phyloP scores from a whole-genome alignment of 805 yeast species.

The Lipomyces yamadae region DNA sequence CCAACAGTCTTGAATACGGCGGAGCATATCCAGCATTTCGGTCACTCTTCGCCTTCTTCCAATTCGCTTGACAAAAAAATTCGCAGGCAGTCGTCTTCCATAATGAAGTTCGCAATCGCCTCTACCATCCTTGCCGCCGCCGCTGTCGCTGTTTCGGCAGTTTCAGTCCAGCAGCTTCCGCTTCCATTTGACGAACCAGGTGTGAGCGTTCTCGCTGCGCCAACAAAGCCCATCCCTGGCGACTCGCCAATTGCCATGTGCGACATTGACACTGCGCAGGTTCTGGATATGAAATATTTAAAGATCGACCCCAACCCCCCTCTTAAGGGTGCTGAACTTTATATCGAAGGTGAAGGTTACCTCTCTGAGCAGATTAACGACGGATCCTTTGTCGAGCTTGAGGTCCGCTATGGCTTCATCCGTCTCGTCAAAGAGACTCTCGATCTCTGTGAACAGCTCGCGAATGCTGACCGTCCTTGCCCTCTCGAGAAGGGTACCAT shows the following conservation, averaged over 20 bases:
- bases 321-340: conserved; percentile 76
- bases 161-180: conserved; percentile 25
- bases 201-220: conserved; percentile 10
- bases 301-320: conserved; percentile 87
- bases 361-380: conserved; percentile 62
- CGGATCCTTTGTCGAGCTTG: conserved; percentile 94
- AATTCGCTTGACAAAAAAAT: background rate
- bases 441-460: conserved; percentile 87
- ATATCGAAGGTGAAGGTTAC: conserved; percentile 74
- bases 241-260: conserved; percentile 83
- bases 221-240: conserved; percentile 74
- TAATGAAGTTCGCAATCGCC: conserved; percentile 16
- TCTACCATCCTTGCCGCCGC: conserved; percentile 18
- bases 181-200: conserved; percentile 22
- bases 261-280: conserved; percentile 66
- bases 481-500: conserved; percentile 77
- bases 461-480: conserved; percentile 82
- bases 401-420: conserved; percentile 90
- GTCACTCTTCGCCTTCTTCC: background rate
- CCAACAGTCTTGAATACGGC: background rate
- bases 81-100: background rate
- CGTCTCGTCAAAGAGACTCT: conserved; percentile 85
- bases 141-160: conserved; percentile 14
- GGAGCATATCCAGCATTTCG: background rate
- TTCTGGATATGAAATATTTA: conserved; percentile 64